Conservation (phyloP, 2,329 filamentous ascomycete genomes). For the Epichloe hybrida region DNA sequence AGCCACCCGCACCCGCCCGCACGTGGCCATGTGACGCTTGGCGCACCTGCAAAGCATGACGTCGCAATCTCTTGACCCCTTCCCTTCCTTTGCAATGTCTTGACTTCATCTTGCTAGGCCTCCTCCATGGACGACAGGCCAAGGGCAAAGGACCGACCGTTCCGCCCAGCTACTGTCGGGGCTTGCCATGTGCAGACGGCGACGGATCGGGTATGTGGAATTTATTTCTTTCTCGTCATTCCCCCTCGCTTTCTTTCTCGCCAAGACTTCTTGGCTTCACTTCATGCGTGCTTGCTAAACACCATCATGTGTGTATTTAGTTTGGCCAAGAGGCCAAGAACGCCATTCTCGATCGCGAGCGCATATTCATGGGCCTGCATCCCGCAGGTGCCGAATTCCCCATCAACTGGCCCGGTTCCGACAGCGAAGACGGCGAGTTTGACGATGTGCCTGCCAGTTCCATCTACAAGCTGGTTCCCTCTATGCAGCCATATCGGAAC, state of each 20-base stretch:
- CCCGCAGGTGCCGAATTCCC: constrained; percentile 9
- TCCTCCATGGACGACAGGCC: constrained; percentile 9
- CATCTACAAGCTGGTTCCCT: constrained; percentile 18
- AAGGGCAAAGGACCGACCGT: constrained; percentile 3
- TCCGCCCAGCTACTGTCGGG: constrained; percentile 19
- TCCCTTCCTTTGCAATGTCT: background rate
- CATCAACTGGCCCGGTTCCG: constrained; percentile 16
- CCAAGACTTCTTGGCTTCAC: background rate
- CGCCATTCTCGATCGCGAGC: constrained; percentile 23
- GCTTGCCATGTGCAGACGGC: constrained; percentile 24
- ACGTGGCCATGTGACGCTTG: too few species aligned
- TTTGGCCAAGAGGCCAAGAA: constrained; percentile 23
- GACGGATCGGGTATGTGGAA: constrained; percentile 20
- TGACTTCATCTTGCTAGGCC: constrained; percentile 4
- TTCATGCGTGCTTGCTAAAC: background rate
- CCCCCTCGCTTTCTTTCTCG: too few species aligned
- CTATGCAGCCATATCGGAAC: constrained; percentile 29
- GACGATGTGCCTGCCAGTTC: constrained; percentile 10
- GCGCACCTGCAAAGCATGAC: background rate
- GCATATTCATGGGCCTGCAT: constrained; percentile 7
- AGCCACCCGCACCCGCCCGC: too few species aligned
- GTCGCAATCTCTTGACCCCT: background rate
- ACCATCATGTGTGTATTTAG: constrained; percentile 9
- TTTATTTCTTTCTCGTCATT: background rate
- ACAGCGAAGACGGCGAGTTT: constrained; percentile 10